Evolutionary conservation across 768 basidiomycete species (phyloP).

Genomic region (Suillus luteus): DNA sequence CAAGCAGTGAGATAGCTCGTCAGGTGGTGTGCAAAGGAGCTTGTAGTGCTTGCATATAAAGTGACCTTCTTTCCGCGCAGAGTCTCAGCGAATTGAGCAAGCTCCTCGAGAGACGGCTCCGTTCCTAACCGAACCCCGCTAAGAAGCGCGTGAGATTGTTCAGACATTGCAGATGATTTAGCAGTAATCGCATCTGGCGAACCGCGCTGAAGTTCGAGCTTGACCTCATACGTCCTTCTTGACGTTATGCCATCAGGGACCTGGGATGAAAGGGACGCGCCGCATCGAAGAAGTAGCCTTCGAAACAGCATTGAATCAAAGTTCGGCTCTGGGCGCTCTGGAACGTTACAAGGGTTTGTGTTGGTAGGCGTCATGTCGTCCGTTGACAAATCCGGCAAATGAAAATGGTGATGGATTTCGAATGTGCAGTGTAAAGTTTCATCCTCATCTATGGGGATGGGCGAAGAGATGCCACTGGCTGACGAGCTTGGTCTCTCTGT

Average conservation of each 20-base stretch:
- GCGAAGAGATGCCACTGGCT: conserved; percentile 27
- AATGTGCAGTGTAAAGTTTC: conserved; percentile 56
- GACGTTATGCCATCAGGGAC: conserved; percentile 41
- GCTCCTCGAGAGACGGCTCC: conserved; percentile 81
- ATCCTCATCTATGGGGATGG: conserved; percentile 28
- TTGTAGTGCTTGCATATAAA: conserved; percentile 83
- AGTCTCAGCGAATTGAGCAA: conserved; percentile 77
- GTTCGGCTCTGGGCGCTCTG: conserved; percentile 36
- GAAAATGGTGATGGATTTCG: conserved; percentile 56
- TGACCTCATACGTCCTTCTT: conserved; percentile 67
- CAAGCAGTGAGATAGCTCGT: conserved; percentile 92
- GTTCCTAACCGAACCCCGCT: conserved; percentile 51
- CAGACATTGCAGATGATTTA: conserved; percentile 41
- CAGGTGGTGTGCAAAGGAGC: conserved; percentile 89
- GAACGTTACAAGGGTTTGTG: conserved; percentile 13
- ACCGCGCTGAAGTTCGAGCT: conserved; percentile 64
- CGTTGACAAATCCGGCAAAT: conserved; percentile 21
- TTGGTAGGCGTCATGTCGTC: conserved; percentile 15
- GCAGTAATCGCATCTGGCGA: conserved; percentile 45
- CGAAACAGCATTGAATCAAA: conserved; percentile 58
- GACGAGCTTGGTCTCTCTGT: conserved; percentile 26
- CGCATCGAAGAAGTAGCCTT: conserved; percentile 60
- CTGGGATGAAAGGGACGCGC: conserved; percentile 44
- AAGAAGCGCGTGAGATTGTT: conserved; percentile 51
- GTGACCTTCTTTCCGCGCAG: conserved; percentile 82